Base-by-base conservation (phyloP, 2,329 filamentous ascomycete genomes). In the Xylaria sp. region DNA sequence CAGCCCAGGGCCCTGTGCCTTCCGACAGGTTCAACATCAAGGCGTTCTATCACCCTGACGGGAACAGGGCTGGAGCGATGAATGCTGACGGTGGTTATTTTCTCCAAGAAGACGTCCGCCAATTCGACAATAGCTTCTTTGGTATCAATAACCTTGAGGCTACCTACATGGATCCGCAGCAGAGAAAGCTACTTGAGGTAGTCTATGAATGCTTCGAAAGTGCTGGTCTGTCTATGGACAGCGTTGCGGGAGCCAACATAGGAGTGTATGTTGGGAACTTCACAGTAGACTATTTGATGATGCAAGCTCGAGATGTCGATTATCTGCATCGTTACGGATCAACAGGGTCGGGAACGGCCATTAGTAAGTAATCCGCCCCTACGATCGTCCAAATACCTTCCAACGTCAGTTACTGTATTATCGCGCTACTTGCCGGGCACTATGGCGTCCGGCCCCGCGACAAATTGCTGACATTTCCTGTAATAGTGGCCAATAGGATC, bases 181-280 rank as follows among this genome's bases (percentile, higher is more conserved):
- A 76, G 27, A 70, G 74, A 0, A 65, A 73, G 23, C 60, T 76
- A 1, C 70, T 76, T 2, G 77, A 79, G 54, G 71, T 72, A 0
- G 70, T 75, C 0, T 79, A 73, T 51, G 75, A 79, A 41, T 67
- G 66, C 17, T 38, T 72, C 3, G 61, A 68, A 31, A 70, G 44
- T 33, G 48, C 61, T 2, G 68, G 69, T 1, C 25, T 54, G 4
- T 15, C 70, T 0, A 17, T 69, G 17, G 60, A 68, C 2, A 8
- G 52, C 1, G 17, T 67, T 2, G 57, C 60, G 0, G 67, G 67
- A 8, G 40, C 62, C 0, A 63, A 46, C 1, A 67, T 61, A 3
- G 67, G 67, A 10, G 60, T 64, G 1, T 74, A 70, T 48, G 70
- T 74, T 1, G 73, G 72, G 13, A 69, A 68, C 37, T 73, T 73